phyloP scores from a whole-genome alignment of 2,329 filamentous ascomycete genomes.

The Cadophora gregata region DNA sequence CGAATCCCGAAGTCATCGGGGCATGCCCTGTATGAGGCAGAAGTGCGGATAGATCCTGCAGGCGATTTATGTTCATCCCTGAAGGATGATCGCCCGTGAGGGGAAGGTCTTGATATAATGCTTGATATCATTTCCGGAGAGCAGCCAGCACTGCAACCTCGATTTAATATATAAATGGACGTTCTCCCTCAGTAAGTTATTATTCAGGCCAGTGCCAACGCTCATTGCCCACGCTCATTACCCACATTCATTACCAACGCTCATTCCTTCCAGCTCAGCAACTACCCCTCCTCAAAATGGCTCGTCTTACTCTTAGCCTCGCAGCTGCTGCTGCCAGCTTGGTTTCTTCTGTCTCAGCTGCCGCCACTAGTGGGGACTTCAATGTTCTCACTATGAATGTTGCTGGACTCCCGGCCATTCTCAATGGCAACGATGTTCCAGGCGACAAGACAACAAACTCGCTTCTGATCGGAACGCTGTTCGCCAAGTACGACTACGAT shows the following conservation, averaged over 20 bases:
- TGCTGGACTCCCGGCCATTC: conserved; percentile 60
- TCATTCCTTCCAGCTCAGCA: not conserved
- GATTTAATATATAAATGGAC: not conserved
- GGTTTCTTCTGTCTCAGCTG: conserved; percentile 25
- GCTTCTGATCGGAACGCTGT: conserved; percentile 59
- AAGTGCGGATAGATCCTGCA: conserved; percentile 11
- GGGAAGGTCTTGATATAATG: conserved; percentile 8
- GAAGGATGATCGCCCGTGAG: conserved; percentile 12
- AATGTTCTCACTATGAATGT: conserved; percentile 63
- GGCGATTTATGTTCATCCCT: conserved; percentile 1
- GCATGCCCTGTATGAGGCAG: conserved; percentile 5
- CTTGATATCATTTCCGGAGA: conserved; percentile 14
- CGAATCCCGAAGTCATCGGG: not conserved
- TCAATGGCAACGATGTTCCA: conserved; percentile 65
- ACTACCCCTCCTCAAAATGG: conserved; percentile 20
- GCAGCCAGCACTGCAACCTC: not conserved
- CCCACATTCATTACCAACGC: too few relatives aligned
- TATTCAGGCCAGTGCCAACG: not conserved
- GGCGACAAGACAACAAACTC: conserved; percentile 67
- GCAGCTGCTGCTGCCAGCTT: conserved; percentile 28
- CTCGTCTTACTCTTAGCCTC: conserved; percentile 26
- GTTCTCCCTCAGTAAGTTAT: not conserved
- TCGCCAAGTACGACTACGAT: conserved; percentile 63
- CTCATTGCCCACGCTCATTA: too few relatives aligned
- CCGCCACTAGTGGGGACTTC: conserved; percentile 51